Evolutionary conservation across 345 rosid species (phyloP).

Genomic region (Rhodamnia rubescens): DNA sequence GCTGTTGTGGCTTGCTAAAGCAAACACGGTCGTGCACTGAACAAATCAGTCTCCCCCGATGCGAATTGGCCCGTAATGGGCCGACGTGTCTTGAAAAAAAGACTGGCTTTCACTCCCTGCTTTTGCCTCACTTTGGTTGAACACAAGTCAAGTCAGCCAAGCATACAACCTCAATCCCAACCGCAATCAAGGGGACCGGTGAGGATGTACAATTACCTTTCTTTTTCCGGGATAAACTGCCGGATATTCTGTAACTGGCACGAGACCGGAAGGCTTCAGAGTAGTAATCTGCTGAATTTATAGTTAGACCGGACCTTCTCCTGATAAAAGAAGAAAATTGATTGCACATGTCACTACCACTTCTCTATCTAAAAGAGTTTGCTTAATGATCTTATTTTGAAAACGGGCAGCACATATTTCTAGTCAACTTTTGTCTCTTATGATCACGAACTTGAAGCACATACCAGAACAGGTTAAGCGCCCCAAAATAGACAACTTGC

Average conservation of each 20-base stretch:
- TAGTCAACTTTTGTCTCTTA: too few relatives aligned
- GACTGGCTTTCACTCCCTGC: background rate
- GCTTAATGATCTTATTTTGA: too few relatives aligned
- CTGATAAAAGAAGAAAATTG: background rate
- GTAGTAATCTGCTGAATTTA: background rate
- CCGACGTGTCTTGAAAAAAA: background rate
- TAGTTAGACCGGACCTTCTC: background rate
- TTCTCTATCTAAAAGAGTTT: too few relatives aligned
- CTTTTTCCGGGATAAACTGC: background rate
- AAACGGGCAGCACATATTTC: too few relatives aligned
- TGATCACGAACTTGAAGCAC: too few relatives aligned
- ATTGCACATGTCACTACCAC: too few relatives aligned
- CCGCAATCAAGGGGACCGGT: background rate
- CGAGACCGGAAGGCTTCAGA: fast-evolving
- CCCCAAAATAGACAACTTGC: background rate
- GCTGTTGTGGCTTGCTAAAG: background rate
- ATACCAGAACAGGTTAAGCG: background rate
- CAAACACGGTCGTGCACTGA: too few relatives aligned
- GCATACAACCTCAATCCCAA: background rate
- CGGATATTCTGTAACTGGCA: background rate
- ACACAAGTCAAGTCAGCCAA: background rate
- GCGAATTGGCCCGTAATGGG: background rate
- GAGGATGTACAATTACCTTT: background rate
- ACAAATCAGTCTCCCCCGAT: background rate
- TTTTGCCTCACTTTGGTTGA: background rate